These are phyloP conservation scores for Physcomitrellopsis africana DNA, from an alignment of 225 moss, liverwort and hornwort genomes.

Conservation along the genomic window DNA sequence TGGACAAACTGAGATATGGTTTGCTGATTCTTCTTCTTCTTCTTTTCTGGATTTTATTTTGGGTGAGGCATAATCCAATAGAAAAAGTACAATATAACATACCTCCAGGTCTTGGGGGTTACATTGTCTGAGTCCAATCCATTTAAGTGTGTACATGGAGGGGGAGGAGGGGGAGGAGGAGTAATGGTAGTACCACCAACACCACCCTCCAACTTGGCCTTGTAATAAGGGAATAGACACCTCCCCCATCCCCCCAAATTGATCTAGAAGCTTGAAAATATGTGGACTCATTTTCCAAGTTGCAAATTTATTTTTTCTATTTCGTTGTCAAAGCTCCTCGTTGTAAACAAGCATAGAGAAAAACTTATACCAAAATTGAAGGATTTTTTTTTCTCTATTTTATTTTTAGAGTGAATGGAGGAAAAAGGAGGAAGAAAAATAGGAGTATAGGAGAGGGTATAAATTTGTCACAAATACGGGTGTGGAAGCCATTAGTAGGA, in stretches of 20 bases:
- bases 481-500: background rate
- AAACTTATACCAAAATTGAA: no score
- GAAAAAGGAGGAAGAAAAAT: background rate
- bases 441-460: background rate
- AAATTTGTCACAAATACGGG: background rate
- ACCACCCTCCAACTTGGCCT: background rate
- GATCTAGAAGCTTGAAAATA: background rate
- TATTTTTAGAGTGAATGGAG: background rate
- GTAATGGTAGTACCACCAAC: background rate
- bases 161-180: no score
- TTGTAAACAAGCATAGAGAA: no score
- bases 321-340: no score
- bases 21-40: background rate
- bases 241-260: background rate
- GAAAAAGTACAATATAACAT: background rate
- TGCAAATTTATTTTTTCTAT: no score
- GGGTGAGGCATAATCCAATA: background rate
- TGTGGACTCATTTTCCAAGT: background rate
- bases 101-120: slow-evolving; percentile 9
- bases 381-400: background rate
- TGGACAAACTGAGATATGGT: background rate
- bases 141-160: background rate
- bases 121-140: slow-evolving; percentile 12
- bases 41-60: background rate
- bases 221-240: background rate